A percentile compares a stretch with the other conserved stretches of the same genome.
These are phyloP conservation scores for Meripilus lineatus DNA, from an alignment of 1,284 basidiomycete species.

Conservation along the genomic window DNA sequence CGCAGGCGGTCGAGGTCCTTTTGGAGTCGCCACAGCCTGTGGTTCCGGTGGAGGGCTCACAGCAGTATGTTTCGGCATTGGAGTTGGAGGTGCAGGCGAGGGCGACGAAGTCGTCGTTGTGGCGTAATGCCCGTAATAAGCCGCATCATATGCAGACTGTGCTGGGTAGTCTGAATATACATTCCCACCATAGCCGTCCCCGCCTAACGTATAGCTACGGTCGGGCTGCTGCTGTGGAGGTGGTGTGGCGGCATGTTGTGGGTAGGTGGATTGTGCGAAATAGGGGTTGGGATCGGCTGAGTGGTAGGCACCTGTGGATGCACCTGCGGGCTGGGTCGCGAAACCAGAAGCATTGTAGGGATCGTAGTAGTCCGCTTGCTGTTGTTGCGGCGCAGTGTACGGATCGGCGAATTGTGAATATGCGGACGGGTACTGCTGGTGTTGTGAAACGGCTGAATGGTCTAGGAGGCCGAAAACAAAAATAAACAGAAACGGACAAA, in stretches of 20 bases:
- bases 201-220: slow-evolving; percentile 54
- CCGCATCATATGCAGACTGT: slow-evolving; percentile 12
- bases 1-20: slow-evolving; percentile 22
- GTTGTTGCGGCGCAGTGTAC: slow-evolving; percentile 35
- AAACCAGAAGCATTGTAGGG: slow-evolving; percentile 35
- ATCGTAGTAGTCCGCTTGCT: slow-evolving; percentile 33
- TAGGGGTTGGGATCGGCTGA: slow-evolving; percentile 16
- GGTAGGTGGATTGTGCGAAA: slow-evolving; percentile 9
- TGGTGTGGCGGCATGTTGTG: slow-evolving; percentile 10
- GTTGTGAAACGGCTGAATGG: slow-evolving; percentile 43
- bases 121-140: slow-evolving; percentile 17
- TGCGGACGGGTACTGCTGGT: slow-evolving; percentile 42
- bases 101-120: slow-evolving; percentile 16
- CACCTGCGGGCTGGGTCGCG: slow-evolving; percentile 18
- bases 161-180: slow-evolving; percentile 31
- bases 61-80: slow-evolving; percentile 20
- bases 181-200: slow-evolving; percentile 49
- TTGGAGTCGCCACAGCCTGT: slow-evolving; percentile 15
- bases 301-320: slow-evolving; percentile 15
- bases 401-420: slow-evolving; percentile 46
- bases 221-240: slow-evolving; percentile 34
- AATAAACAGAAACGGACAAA: neutral
- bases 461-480: slow-evolving; percentile 33
- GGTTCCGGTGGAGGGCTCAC: slow-evolving; percentile 6
- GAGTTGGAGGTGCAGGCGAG: slow-evolving; percentile 16